Conservation (phyloP, 192 early-diverging fungal genomes). For the Diversispora epigaea region DNA sequence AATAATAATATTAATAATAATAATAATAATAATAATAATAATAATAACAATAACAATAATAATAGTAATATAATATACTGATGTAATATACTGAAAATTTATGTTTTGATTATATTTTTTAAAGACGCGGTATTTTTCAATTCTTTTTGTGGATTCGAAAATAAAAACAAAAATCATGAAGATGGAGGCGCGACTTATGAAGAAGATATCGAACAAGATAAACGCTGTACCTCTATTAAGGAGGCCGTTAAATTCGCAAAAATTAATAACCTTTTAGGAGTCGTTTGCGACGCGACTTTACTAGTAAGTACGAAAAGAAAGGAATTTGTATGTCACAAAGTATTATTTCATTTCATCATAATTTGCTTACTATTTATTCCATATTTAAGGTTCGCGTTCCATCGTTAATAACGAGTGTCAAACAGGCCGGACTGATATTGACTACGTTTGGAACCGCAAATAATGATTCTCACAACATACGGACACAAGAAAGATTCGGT, state of each 20-base stretch:
- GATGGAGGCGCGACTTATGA: conserved; percentile 5
- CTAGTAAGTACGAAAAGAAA: conserved; percentile 69
- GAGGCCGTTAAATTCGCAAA: conserved; percentile 94
- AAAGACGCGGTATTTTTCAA: conserved; percentile 89
- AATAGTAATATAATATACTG: too few relatives aligned
- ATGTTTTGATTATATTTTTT: neutral
- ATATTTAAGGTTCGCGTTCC: conserved; percentile 81
- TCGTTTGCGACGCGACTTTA: conserved; percentile 88
- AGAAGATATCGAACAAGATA: conserved; percentile 47
- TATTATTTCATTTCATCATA: neutral
- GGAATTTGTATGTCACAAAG: neutral
- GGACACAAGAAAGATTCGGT: conserved; percentile 76
- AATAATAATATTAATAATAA: neutral
- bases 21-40: neutral
- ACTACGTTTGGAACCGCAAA: conserved; percentile 89
- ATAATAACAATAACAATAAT: too few relatives aligned
- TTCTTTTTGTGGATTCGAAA: conserved; percentile 74
- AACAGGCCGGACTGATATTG: conserved; percentile 88
- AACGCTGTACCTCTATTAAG: conserved; percentile 72
- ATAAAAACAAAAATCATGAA: conserved; percentile 36
- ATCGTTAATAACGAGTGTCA: conserved; percentile 85
- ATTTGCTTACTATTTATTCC: conserved; percentile 1
- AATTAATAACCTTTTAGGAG: conserved; percentile 86
- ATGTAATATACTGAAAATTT: neutral
- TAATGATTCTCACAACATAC: conserved; percentile 55